Evolutionary conservation across 345 rosid species (phyloP), one percentile per base, ranked within the genome.

Genomic region (Cochlearia excelsa): DNA sequence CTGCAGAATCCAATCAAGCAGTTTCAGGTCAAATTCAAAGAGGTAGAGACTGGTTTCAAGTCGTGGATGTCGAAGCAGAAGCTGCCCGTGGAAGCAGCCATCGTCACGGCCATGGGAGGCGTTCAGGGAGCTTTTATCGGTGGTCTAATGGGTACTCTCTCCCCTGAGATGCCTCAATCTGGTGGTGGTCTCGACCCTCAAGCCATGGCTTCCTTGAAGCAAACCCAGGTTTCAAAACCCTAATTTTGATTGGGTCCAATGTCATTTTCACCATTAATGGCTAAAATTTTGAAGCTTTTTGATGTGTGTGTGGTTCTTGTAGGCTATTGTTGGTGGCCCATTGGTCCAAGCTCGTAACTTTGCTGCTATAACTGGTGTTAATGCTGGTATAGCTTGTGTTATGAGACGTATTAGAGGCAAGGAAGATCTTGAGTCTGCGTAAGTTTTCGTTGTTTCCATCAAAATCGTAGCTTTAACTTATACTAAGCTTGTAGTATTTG

Each of bases 371-470:
- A 86, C 98, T 1, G 90, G 98, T 69, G 93, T 84, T 16, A 92
- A 88, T 81, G 90, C 98, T 2, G 98, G 98, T 38, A 81, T 92
- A 23, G 74, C 96, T 35, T 80, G 82, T 54, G 76, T 88, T 10
- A 83, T 92, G 96, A 88, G 76, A 70, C 82, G 98, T 67, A 61
- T 92, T 73, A 77, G 96, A 83, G 98, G 98, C 69, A 92, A 88
- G 51, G 95, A 88, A 68, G 98, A 92, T 79, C 81, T 92, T 8
- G 88, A 88, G 57, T 82, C 96, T 52, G 90, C 93, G 98, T 91
- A 51, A 63, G 54, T 64, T 61, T 35, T 26, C 2, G 23, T 30
- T 31, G 23, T 51, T 10, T 23, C 1, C 9, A 10, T 4, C 1
- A 33, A 45, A 31, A 3, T 26, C 26, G 57, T 1, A 23, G 54